Evolutionary conservation across 1,139 yeast genomes (phyloP).

Genomic region (Candida tetrigidarum): DNA sequence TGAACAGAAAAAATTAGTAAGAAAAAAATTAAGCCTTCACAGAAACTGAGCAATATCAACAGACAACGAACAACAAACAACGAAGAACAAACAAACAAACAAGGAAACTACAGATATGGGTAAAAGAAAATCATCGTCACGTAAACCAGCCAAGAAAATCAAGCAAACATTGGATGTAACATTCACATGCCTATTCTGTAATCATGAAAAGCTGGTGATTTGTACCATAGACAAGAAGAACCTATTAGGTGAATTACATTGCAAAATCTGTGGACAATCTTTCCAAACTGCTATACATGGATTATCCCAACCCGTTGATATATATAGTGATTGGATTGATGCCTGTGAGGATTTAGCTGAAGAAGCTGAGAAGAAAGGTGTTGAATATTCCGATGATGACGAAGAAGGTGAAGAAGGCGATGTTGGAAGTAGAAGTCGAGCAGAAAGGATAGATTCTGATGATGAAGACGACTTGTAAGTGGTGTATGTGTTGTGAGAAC

Average conservation of each 20-base stretch:
- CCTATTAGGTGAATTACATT: conserved; percentile 81
- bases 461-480: conserved; percentile 30
- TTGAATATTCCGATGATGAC: conserved; percentile 44
- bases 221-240: conserved; percentile 89
- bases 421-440: conserved; percentile 18
- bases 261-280: conserved; percentile 94
- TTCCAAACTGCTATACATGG: conserved; percentile 90
- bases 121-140: conserved; percentile 87
- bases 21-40: too few relatives aligned
- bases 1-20: neutral
- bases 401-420: conserved; percentile 21
- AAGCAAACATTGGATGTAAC: conserved; percentile 83
- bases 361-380: conserved; percentile 47
- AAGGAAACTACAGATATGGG: conserved; percentile 65
- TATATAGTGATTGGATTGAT: conserved; percentile 98
- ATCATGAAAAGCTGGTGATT: conserved; percentile 90
- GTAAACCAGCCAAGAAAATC: conserved; percentile 78
- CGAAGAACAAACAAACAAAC: neutral
- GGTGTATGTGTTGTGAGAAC: too few relatives aligned
- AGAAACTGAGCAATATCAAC: neutral
- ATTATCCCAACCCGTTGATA: conserved; percentile 87
- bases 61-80: neutral
- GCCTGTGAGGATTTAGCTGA: conserved; percentile 97
- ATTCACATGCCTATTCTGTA: conserved; percentile 92
- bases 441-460: conserved; percentile 30